phyloP scores from a whole-genome alignment of 768 basidiomycete genomes.

The Tricholoma bakamatsutake region DNA sequence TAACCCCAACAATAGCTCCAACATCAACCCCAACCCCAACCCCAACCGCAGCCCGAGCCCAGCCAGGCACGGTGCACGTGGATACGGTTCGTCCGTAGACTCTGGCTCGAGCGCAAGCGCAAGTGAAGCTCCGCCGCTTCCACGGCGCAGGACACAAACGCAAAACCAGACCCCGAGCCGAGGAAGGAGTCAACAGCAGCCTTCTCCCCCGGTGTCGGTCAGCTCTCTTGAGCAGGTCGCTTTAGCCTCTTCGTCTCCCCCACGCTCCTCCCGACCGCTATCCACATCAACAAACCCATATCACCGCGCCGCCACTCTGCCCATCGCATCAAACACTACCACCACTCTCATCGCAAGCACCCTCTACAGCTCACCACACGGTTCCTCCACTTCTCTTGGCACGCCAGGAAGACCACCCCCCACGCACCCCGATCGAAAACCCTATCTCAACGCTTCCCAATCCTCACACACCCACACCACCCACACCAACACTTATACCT shows the following conservation, averaged over 20 bases:
- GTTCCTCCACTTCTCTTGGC: not conserved
- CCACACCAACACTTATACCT: not conserved
- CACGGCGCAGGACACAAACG: conserved; percentile 18
- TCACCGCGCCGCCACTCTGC: not conserved
- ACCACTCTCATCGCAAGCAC: not conserved
- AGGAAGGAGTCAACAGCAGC: conserved; percentile 14
- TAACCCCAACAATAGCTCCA: not conserved
- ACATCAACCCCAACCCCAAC: not conserved
- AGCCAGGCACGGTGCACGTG: not conserved
- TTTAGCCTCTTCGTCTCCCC: conserved; percentile 20
- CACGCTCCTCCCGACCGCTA: not conserved
- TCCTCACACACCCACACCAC: not conserved
- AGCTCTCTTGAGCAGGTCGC: conserved; percentile 45
- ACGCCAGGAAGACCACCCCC: conserved; percentile 27
- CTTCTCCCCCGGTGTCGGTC: conserved; percentile 36
- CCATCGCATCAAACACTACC: not conserved
- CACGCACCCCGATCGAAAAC: conserved; percentile 50
- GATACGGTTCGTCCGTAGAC: not conserved
- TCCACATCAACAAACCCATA: not conserved
- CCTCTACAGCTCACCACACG: not conserved
- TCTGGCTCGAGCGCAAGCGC: not conserved
- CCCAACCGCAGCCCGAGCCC: not conserved
- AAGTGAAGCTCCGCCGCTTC: conserved; percentile 22
- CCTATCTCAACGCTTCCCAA: conserved; percentile 6
- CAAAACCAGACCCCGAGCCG: not conserved